Conservation (phyloP, 805 yeast genomes). For the Saccharomyces jurei region DNA sequence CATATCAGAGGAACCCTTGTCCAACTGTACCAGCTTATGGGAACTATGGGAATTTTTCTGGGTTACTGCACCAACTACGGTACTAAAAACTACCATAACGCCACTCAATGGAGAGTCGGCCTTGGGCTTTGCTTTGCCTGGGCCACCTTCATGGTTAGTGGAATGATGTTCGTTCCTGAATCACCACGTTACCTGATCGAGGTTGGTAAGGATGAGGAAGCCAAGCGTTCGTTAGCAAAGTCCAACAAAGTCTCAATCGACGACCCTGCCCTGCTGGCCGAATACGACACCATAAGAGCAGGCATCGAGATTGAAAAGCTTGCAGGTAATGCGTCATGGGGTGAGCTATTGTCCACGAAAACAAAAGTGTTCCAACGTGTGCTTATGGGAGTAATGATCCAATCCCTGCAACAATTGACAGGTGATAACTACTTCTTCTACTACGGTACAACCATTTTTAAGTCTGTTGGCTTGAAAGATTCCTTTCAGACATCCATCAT, state of each 20-base stretch:
- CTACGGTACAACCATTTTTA: constrained; percentile 55
- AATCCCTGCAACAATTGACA: constrained; percentile 58
- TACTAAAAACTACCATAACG: constrained; percentile 45
- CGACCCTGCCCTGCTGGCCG: constrained; percentile 46
- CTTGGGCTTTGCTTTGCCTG: constrained; percentile 46
- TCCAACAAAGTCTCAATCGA: constrained; percentile 48
- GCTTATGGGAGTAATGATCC: constrained; percentile 45
- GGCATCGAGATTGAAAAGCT: constrained; percentile 50
- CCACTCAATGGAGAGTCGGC: constrained; percentile 69
- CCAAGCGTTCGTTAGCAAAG: constrained; percentile 47
- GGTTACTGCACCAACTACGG: constrained; percentile 66
- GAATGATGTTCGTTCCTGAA: constrained; percentile 50
- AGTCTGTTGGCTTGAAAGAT: constrained; percentile 51
- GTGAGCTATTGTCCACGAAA: constrained; percentile 55
- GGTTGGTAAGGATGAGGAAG: constrained; percentile 49
- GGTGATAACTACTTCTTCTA: constrained; percentile 62
- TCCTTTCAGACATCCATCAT: constrained; percentile 51
- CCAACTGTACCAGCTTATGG: constrained; percentile 56
- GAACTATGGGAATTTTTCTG: constrained; percentile 62
- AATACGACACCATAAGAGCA: constrained; percentile 50
- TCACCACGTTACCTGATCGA: constrained; percentile 60
- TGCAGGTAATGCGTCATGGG: constrained; percentile 62
- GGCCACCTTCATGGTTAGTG: constrained; percentile 31
- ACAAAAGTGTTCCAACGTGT: constrained; percentile 47
- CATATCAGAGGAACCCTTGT: constrained; percentile 61